These are phyloP conservation scores for Kodamaea neixiangensis DNA, from an alignment of 805 yeast genomes.

Conservation along the genomic window DNA sequence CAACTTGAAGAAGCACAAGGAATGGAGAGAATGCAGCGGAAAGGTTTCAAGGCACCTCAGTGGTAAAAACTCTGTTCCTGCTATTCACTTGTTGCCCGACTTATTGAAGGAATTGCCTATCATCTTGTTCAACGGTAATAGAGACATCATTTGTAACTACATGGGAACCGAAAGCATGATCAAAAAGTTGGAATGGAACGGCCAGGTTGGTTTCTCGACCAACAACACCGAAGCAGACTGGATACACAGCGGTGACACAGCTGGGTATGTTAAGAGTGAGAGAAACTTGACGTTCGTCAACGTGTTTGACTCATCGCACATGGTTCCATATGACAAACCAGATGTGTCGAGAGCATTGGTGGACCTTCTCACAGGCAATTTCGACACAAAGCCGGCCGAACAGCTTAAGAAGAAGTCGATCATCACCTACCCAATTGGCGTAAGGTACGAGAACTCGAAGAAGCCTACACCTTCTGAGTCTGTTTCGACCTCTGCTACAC, in stretches of 20 bases:
- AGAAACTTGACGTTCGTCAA: constrained; percentile 76
- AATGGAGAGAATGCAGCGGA: constrained; percentile 80
- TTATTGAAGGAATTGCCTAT: constrained; percentile 61
- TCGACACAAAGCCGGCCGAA: constrained; percentile 20
- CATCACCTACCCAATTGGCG: constrained; percentile 33
- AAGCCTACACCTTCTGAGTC: background rate
- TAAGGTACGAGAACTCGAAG: constrained; percentile 14
- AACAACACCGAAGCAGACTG: constrained; percentile 36
- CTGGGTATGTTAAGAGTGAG: constrained; percentile 47
- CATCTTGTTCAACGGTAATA: constrained; percentile 80
- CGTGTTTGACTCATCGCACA: constrained; percentile 79
- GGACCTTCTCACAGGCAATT: constrained; percentile 47
- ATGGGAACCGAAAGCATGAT: constrained; percentile 72
- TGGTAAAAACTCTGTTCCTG: constrained; percentile 56
- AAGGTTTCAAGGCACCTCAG: constrained; percentile 54
- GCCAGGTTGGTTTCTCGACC: constrained; percentile 49
- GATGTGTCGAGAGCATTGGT: constrained; percentile 68
- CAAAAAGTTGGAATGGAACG: constrained; percentile 63
- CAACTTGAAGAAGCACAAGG: constrained; percentile 44
- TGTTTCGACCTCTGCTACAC: background rate
- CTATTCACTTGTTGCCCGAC: constrained; percentile 67
- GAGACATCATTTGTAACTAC: constrained; percentile 86
- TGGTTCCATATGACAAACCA: constrained; percentile 88
- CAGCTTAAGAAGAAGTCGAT: constrained; percentile 18
- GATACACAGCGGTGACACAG: constrained; percentile 42